phyloP scores from a whole-genome alignment of 2,329 filamentous ascomycete species.

The Colletotrichum horii region DNA sequence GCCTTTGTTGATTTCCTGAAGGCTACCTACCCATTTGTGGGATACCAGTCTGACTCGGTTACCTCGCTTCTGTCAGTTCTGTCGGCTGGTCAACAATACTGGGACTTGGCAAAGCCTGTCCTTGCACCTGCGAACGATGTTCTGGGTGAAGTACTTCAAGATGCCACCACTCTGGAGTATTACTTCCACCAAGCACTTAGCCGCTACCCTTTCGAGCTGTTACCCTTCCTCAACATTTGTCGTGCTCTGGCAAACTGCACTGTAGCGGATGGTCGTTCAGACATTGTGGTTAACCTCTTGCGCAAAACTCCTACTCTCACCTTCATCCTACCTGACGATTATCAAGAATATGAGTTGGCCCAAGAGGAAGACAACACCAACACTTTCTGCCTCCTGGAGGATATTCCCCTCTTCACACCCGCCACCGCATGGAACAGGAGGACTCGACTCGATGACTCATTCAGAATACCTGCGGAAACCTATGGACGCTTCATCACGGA shows the following conservation, averaged over 20 bases:
- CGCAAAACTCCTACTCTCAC: slow-evolving; percentile 77
- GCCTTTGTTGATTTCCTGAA: slow-evolving; percentile 75
- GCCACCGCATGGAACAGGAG: slow-evolving; percentile 49
- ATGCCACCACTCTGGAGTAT: slow-evolving; percentile 52
- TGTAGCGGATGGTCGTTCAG: slow-evolving; percentile 40
- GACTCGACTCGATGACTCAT: slow-evolving; percentile 52
- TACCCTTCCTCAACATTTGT: slow-evolving; percentile 77
- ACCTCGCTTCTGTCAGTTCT: slow-evolving; percentile 70
- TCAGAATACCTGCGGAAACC: slow-evolving; percentile 70
- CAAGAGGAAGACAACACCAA: slow-evolving; percentile 89
- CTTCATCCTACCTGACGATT: slow-evolving; percentile 73
- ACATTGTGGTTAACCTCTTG: slow-evolving; percentile 67
- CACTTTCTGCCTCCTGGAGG: slow-evolving; percentile 70
- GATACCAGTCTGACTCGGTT: slow-evolving; percentile 76
- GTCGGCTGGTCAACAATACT: slow-evolving; percentile 56
- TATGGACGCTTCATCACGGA: slow-evolving; percentile 78
- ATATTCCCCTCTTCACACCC: slow-evolving; percentile 67
- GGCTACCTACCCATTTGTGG: slow-evolving; percentile 68
- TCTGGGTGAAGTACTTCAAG: slow-evolving; percentile 11
- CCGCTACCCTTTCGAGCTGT: slow-evolving; percentile 85
- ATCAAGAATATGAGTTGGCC: slow-evolving; percentile 76
- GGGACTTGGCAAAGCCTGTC: slow-evolving; percentile 51
- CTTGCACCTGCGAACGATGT: slow-evolving; percentile 13
- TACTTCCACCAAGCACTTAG: slow-evolving; percentile 72
- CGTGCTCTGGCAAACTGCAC: slow-evolving; percentile 60